Evolutionary conservation across 2,329 filamentous ascomycete species (phyloP).

Genomic region (Fusarium annulatum): DNA sequence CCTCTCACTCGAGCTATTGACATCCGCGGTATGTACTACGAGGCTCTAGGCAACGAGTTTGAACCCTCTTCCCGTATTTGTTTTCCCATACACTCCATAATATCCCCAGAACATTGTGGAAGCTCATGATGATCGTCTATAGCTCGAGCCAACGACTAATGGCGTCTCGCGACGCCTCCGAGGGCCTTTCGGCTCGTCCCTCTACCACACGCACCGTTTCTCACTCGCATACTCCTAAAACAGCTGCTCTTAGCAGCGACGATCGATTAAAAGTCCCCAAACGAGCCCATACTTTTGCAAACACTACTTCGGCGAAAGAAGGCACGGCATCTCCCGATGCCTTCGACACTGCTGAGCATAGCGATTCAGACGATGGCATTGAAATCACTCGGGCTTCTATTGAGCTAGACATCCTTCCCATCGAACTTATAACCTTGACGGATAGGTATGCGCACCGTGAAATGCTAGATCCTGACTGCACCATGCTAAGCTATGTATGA

Average conservation of each 20-base stretch:
- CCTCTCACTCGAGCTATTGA: constrained; percentile 23
- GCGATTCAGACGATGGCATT: constrained; percentile 57
- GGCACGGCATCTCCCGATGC: constrained; percentile 54
- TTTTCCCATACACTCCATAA: background rate
- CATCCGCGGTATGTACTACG: constrained; percentile 33
- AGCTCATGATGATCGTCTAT: constrained; percentile 46
- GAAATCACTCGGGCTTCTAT: constrained; percentile 67
- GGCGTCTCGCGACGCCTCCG: constrained; percentile 48
- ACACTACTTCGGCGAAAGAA: constrained; percentile 47
- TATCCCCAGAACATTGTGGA: constrained; percentile 4
- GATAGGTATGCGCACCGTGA: constrained; percentile 74
- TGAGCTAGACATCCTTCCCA: constrained; percentile 88
- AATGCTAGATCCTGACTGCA: background rate
- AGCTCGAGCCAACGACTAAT: constrained; percentile 47
- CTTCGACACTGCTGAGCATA: constrained; percentile 60
- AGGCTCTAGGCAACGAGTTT: constrained; percentile 8
- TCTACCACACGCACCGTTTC: constrained; percentile 47
- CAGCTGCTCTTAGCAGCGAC: constrained; percentile 43
- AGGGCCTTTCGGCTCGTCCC: constrained; percentile 47
- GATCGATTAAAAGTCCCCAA: constrained; percentile 52
- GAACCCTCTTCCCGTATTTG: background rate
- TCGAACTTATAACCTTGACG: constrained; percentile 89
- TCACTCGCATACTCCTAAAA: constrained; percentile 39
- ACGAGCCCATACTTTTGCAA: constrained; percentile 60
- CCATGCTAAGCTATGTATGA: constrained; percentile 31